Evolutionary conservation across 2,329 filamentous ascomycete species (phyloP), one percentile per base, ranked within the genome.

Genomic region (Colletotrichum theobromicola): DNA sequence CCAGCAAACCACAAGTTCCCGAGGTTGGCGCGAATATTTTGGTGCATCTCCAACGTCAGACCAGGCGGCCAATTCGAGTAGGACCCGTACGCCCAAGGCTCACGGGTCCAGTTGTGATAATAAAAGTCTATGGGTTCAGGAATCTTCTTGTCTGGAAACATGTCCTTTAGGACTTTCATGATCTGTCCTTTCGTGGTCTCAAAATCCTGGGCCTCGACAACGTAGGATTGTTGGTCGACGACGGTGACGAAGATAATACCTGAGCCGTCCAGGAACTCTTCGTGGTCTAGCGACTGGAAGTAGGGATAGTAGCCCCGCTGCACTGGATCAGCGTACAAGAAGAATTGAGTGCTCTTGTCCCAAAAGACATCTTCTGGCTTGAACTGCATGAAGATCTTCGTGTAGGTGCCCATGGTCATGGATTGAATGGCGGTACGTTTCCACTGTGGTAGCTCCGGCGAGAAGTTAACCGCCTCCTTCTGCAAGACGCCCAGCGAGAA

Each of bases 331-430:
- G 87, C 86, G 67, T 88, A 88, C 0, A 88, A 79, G 72, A 88
- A 85, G 76, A 81, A 88, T 76, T 88, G 81, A 0, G 80, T 84
- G 18, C 85, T 82, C 1, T 82, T 79, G 5, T 77, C 84, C 93
- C 93, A 94, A 82, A 94, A 94, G 0, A 90, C 89, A 69, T 91
- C 85, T 32, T 68, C 66, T n/a, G 24, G 30, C 74, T 91, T 86
- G 82, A 94, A 94, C 76, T 94, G 92, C 74, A 93, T 84, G 82
- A 94, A 94, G 75, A 94, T 90, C 80, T 94, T 94, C 66, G 92
- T 94, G 82, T 94, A 94, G 0, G 92, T 94, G 8, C 90, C 93
- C 90, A 94, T 94, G 75, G 87, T 85, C 80, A 94, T 93, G 46
- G 88, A 90, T 4, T 90, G 87, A 66, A 94, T 93, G 0, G 91